Conservation (phyloP, 129 eudicot genomes). For the Lactuca sativa region DNA sequence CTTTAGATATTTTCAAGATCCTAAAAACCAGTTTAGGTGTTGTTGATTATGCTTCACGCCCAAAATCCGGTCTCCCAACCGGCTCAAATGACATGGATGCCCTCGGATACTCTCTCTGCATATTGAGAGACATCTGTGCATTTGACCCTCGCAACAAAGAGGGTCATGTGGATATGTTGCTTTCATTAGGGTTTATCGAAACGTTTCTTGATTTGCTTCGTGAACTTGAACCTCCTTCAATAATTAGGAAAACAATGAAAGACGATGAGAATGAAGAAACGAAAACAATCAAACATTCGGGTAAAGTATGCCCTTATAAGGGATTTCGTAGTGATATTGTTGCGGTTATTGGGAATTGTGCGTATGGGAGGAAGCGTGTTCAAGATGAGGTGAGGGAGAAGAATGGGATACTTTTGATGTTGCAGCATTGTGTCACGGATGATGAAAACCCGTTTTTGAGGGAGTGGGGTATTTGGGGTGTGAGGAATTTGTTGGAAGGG, state of each 20-base stretch:
- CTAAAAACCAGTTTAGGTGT: constrained; percentile 36
- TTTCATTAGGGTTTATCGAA: constrained; percentile 61
- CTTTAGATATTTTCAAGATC: constrained; percentile 41
- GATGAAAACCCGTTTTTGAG: constrained; percentile 85
- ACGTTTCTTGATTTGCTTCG: constrained; percentile 50
- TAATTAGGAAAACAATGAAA: constrained; percentile 50
- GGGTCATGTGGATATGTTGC: constrained; percentile 33
- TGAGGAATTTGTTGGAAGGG: constrained; percentile 71
- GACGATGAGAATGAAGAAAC: constrained; percentile 34
- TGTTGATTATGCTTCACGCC: constrained; percentile 43
- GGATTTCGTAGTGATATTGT: constrained; percentile 85
- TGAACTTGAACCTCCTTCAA: constrained; percentile 76
- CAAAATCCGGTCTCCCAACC: constrained; percentile 55
- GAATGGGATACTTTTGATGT: constrained; percentile 61
- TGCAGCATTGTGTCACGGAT: constrained; percentile 78
- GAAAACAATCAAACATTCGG: constrained; percentile 11
- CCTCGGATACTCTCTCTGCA: constrained; percentile 69
- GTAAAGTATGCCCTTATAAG: constrained; percentile 66
- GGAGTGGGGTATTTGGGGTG: constrained; percentile 83
- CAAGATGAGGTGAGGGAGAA: constrained; percentile 67
- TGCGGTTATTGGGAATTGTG: constrained; percentile 70
- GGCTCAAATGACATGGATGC: constrained; percentile 51
- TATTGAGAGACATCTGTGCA: constrained; percentile 75
- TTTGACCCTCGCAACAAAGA: constrained; percentile 25
- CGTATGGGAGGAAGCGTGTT: constrained; percentile 52